phyloP scores from a whole-genome alignment of 2,329 filamentous ascomycete species.

The Trichoderma citrinoviride region DNA sequence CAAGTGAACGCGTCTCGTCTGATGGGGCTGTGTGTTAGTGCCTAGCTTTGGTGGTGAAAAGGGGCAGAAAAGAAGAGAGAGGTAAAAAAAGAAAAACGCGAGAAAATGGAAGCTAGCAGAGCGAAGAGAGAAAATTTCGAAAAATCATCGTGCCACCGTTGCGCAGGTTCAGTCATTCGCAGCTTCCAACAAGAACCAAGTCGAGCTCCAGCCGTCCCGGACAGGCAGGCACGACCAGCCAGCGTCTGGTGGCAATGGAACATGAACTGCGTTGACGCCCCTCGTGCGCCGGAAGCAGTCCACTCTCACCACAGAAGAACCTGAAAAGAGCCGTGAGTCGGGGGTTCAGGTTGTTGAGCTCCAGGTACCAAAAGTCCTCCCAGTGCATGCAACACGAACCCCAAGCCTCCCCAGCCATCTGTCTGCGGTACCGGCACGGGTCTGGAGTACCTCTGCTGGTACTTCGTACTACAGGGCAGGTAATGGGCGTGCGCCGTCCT shows the following conservation, averaged over 20 bases:
- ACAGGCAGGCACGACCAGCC: conserved; percentile 5
- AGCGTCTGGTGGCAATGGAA: not conserved
- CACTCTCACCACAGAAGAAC: not conserved
- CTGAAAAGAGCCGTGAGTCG: not conserved
- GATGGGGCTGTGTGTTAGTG: not conserved
- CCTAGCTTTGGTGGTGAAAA: conserved; percentile 16
- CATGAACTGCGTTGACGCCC: conserved; percentile 20
- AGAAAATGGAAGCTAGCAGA: not conserved
- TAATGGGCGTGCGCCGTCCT: not conserved
- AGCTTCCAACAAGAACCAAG: not conserved
- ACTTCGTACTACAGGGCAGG: not conserved
- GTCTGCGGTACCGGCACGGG: not conserved
- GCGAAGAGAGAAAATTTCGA: not conserved
- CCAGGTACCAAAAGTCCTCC: conserved; percentile 1
- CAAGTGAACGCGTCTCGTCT: no score
- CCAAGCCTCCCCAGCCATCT: conserved; percentile 15
- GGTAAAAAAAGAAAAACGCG: not conserved
- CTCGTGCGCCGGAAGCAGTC: conserved; percentile 13
- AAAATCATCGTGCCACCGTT: conserved; percentile 15
- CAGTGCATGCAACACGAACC: not conserved
- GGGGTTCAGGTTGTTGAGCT: no score
- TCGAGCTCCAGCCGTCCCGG: conserved; percentile 13
- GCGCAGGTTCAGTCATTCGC: not conserved
- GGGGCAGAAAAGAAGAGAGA: conserved; percentile 7
- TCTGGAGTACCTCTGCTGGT: not conserved